Percentiles rank a stretch among this genome's conserved stretches.
Evolutionary conservation across 257 asterid species (phyloP).

Genomic region (Nicotiana undulata): DNA sequence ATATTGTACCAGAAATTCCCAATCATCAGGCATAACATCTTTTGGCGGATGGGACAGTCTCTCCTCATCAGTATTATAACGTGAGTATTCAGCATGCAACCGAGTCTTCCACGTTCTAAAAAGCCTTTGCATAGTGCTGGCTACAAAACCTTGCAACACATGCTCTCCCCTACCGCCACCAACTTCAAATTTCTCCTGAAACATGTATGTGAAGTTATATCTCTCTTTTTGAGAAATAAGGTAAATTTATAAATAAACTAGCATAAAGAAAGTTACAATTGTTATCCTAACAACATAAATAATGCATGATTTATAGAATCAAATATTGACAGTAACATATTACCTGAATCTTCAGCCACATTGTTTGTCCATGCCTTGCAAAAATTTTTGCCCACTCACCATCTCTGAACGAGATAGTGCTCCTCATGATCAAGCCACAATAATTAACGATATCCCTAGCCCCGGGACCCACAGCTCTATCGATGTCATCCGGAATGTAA

Average conservation of each 20-base stretch:
- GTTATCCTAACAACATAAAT: neutral
- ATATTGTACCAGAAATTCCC: slow-evolving; percentile 1
- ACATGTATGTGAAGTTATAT: neutral
- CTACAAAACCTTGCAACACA: neutral
- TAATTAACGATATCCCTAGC: slow-evolving; percentile 8
- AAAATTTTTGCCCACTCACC: slow-evolving; percentile 1
- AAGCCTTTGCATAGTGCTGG: slow-evolving; percentile 5
- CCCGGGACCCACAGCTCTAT: slow-evolving; percentile 8
- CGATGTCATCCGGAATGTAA: slow-evolving; percentile 1
- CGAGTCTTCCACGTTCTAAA: slow-evolving; percentile 8
- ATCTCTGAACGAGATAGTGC: neutral
- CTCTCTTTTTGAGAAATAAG: neutral
- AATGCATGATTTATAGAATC: neutral
- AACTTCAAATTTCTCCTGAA: slow-evolving; percentile 7
- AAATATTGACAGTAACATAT: neutral
- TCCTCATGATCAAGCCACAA: slow-evolving; percentile 9
- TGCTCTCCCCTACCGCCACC: slow-evolving; percentile 10
- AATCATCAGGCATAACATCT: slow-evolving; percentile 3
- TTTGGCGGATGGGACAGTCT: neutral
- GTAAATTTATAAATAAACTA: neutral
- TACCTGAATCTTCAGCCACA: slow-evolving; percentile 6
- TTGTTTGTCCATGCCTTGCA: neutral
- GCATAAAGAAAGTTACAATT: neutral
- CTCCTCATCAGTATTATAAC: neutral
- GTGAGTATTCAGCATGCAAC: slow-evolving; percentile 7